These are phyloP conservation scores for Alternaria panax DNA, from an alignment of 2,329 filamentous ascomycete genomes.

Conservation along the genomic window DNA sequence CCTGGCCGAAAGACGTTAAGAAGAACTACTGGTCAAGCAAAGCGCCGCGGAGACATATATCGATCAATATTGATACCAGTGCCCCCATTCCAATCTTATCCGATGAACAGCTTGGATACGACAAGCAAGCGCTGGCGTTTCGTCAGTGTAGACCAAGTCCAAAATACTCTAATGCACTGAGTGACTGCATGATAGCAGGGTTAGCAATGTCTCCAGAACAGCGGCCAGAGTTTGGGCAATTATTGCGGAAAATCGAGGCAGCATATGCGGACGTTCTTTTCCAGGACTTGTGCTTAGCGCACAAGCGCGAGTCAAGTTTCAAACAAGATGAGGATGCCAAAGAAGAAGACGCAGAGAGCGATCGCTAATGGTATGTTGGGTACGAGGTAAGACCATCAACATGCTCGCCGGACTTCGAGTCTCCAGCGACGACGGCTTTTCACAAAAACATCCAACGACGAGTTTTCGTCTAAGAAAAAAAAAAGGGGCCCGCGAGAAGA, in stretches of 20 bases:
- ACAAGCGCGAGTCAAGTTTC: background rate
- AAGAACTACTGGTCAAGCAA: constrained; percentile 18
- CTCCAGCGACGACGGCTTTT: background rate
- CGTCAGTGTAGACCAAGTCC: constrained; percentile 19
- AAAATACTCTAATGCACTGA: constrained; percentile 24
- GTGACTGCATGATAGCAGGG: constrained; percentile 24
- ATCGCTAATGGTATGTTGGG: background rate
- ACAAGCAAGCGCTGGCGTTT: background rate
- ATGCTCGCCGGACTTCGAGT: background rate
- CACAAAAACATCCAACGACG: background rate
- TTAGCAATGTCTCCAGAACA: constrained; percentile 16
- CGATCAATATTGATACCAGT: constrained; percentile 19
- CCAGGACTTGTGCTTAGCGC: background rate
- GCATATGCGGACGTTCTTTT: background rate
- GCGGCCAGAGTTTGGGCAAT: constrained; percentile 12
- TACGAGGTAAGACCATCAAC: background rate
- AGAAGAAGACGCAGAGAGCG: background rate
- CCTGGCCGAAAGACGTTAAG: constrained; percentile 1
- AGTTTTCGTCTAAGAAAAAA: background rate
- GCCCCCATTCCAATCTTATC: background rate
- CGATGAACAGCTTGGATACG: background rate
- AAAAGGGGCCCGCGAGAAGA: background rate
- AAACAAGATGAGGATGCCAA: background rate
- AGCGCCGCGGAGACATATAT: constrained; percentile 13
- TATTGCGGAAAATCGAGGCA: background rate